These are phyloP conservation scores for Lactarius indigo DNA, from an alignment of 768 basidiomycete species.

Conservation along the genomic window DNA sequence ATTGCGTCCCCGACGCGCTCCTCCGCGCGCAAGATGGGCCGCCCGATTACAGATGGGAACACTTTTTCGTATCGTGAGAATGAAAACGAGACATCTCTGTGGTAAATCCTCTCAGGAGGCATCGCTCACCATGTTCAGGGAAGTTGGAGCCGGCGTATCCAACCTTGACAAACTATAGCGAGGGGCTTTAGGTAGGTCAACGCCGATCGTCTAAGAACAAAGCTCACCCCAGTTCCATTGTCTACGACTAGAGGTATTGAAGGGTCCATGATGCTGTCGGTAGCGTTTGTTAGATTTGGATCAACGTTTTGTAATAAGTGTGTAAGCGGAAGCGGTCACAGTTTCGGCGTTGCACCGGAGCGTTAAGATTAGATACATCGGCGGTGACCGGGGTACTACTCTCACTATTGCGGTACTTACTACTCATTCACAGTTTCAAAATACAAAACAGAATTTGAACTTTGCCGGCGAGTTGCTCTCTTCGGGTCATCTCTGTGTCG, in stretches of 20 bases:
- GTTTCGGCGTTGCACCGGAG: not conserved
- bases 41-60: conserved; percentile 94
- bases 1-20: conserved; percentile 82
- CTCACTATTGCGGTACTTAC: not conserved
- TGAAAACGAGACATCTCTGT: not conserved
- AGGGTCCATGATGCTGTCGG: conserved; percentile 33
- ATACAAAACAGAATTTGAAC: too few relatives aligned
- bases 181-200: not conserved
- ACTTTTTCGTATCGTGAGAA: conserved; percentile 44
- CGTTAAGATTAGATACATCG: not conserved
- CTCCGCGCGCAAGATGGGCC: conserved; percentile 95
- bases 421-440: too few relatives aligned
- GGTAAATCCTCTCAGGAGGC: not conserved
- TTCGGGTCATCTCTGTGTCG: too few relatives aligned
- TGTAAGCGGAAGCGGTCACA: not conserved
- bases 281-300: conserved; percentile 2
- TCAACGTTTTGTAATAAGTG: not conserved
- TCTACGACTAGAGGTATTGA: conserved; percentile 52
- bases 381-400: conserved; percentile 1
- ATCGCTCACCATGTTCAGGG: conserved; percentile 49
- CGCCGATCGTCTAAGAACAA: not conserved
- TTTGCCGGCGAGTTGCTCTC: too few relatives aligned
- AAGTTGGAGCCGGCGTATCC: conserved; percentile 65
- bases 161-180: conserved; percentile 57
- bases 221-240: conserved; percentile 60